Evolutionary conservation across 2,329 filamentous ascomycete species (phyloP), one percentile per base, ranked within the genome.

Genomic region (Microdochium nivale): DNA sequence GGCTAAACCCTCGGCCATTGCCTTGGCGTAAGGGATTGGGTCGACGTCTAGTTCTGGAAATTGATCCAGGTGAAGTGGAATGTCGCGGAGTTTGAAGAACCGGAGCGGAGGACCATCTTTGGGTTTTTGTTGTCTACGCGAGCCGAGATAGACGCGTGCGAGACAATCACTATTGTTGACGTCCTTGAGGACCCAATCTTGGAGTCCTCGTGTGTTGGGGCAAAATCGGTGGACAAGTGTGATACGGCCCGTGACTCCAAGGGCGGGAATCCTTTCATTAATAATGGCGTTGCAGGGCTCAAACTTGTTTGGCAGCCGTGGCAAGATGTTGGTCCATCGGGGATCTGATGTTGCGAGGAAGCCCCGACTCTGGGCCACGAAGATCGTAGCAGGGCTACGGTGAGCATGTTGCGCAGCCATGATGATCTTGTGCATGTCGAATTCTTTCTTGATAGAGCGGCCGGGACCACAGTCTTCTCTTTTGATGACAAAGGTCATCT

Each of bases 1-100:
- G 0, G 78, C 77, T 0, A 82, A 66, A 0, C 71, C 66, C 3
- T 76, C 68, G 0, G 73, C 79, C 69, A 82, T 78, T 0, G 64
- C 61, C 1, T 51, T 50, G 0, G 74, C 71, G 54, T 77, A 79
- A 0, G 62, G 54, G 0, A 49, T 4, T 1, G 51, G 24, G 1
- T 67, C 55, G 0, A 80, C 59, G 0, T 56, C 59, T 0, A 80
- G 58, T 0, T 67, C 60, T 24, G 75, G 67, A 60, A 80, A 72
- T 51, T 81, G 73, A 51, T 81, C 70, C 0, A 74, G 16, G 53
- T 78, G 68, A 0, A 81, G 65, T 0, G 71, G 72, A 21, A 71
- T 74, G 51, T 82, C 81, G 1, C 73, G 67, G 0, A 81, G 60
- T 19, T 62, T 71, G 54, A 74, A 73, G 49, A 58, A 51, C 8